Evolutionary conservation across 805 yeast species (phyloP).

Genomic region (Scheffersomyces stipitis): DNA sequence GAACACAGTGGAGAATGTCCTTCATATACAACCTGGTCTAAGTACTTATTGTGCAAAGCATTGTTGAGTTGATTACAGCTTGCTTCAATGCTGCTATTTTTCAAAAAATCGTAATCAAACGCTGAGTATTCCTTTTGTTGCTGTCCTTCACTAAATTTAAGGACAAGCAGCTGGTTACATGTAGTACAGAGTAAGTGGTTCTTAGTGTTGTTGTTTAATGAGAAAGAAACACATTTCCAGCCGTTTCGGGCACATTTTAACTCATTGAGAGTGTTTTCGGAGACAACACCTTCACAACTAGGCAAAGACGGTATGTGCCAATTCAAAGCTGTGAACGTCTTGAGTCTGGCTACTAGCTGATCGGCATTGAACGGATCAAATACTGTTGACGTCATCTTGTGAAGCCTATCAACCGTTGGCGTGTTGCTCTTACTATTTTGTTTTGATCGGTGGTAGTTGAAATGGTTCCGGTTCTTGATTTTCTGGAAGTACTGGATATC

Average conservation of each 20-base stretch:
- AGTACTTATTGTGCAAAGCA: constrained; percentile 23
- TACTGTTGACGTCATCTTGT: constrained; percentile 6
- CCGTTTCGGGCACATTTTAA: constrained; percentile 52
- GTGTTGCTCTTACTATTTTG: constrained; percentile 5
- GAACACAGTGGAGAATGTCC: constrained; percentile 35
- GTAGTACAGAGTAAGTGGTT: constrained; percentile 35
- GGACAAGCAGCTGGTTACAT: constrained; percentile 28
- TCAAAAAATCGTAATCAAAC: not conserved
- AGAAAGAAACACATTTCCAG: constrained; percentile 47
- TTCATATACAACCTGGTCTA: constrained; percentile 17
- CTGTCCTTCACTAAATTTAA: constrained; percentile 20
- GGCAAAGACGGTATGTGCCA: constrained; percentile 41
- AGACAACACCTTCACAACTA: constrained; percentile 7
- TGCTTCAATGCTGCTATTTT: constrained; percentile 14
- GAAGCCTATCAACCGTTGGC: not conserved
- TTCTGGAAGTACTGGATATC: constrained; percentile 39
- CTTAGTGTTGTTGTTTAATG: constrained; percentile 18
- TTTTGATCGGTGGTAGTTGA: constrained; percentile 34
- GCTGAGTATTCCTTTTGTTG: not conserved
- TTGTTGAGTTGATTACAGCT: constrained; percentile 20
- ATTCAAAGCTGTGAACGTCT: constrained; percentile 44
- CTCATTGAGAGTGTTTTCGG: constrained; percentile 34
- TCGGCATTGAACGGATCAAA: constrained; percentile 41
- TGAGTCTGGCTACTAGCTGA: constrained; percentile 38
- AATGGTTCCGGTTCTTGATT: constrained; percentile 37